A percentile compares a stretch with the other conserved stretches of the same genome.
These are phyloP conservation scores for Diplodia mutila DNA, from an alignment of 2,329 filamentous ascomycete species.

Conservation along the genomic window DNA sequence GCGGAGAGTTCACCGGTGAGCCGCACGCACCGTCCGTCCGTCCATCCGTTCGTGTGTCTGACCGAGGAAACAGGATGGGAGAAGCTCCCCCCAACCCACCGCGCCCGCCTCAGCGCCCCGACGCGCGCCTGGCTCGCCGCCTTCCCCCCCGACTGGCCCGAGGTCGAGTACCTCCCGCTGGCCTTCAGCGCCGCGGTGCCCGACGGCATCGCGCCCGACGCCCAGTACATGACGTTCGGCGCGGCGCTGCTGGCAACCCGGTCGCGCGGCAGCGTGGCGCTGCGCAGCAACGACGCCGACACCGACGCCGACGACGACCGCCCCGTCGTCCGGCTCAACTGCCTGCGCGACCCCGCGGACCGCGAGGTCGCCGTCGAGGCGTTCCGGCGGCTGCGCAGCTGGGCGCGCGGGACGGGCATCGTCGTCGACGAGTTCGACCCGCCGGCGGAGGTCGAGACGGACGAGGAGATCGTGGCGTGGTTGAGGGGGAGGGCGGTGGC, in stretches of 20 bases:
- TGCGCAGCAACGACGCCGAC: constrained; percentile 55
- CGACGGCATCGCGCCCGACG: constrained; percentile 29
- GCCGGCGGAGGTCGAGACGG: constrained; percentile 48
- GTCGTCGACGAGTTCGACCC: constrained; percentile 60
- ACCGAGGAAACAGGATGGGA: constrained; percentile 30
- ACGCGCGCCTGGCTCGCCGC: constrained; percentile 5
- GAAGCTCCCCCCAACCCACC: constrained; percentile 14
- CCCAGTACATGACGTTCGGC: constrained; percentile 34
- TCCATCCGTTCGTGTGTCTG: too few relatives aligned
- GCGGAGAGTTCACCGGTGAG: constrained; percentile 49
- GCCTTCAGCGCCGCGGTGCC: too few relatives aligned
- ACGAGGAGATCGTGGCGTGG: constrained; percentile 58
- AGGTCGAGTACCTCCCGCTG: constrained; percentile 30
- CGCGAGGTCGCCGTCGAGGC: constrained; percentile 38
- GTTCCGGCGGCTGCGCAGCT: constrained; percentile 38
- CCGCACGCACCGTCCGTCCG: too few relatives aligned
- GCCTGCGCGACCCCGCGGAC: constrained; percentile 39
- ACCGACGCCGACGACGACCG: constrained; percentile 56
- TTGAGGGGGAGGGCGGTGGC: constrained; percentile 53
- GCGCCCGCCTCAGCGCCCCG: constrained; percentile 20
- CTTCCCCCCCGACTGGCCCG: constrained; percentile 30
- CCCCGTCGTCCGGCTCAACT: constrained; percentile 54
- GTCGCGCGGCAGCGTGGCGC: constrained; percentile 58
- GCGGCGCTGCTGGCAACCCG: constrained; percentile 48
- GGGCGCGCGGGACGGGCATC: constrained; percentile 35